A percentile compares a stretch with the other conserved stretches of the same genome.
phyloP scores from a whole-genome alignment of 169 alveolate species.

The Sarcocystis neurona region DNA sequence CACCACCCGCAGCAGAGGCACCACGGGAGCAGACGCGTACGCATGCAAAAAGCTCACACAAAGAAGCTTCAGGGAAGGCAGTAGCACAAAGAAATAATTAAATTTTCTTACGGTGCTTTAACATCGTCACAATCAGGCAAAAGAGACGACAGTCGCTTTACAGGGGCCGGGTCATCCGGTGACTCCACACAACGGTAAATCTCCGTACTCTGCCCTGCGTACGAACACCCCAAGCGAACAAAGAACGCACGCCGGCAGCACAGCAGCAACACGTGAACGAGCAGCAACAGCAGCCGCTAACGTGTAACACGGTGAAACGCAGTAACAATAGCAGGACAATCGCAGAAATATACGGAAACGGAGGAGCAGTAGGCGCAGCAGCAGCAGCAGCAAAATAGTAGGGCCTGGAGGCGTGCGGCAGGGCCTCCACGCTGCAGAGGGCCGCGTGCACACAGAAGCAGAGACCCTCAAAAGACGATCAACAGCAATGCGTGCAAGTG shows the following conservation, averaged over 20 bases:
- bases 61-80: not conserved
- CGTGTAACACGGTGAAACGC: no score
- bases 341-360: no score
- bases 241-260: no score
- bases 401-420: no score
- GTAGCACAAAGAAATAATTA: not conserved
- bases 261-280: no score
- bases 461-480: not conserved
- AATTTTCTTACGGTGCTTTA: not conserved
- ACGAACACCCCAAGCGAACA: not conserved
- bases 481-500: no score
- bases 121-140: not conserved
- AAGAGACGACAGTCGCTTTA: not conserved
- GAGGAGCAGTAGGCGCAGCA: no score
- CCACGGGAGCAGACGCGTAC: not conserved
- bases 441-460: not conserved
- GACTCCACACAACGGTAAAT: constrained; percentile 24
- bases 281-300: no score
- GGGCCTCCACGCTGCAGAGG: not conserved
- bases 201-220: not conserved
- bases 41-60: not conserved
- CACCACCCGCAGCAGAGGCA: not conserved
- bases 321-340: no score
- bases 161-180: not conserved
- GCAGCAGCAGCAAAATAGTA: no score